These are phyloP conservation scores for Chamaecrista fasciculata DNA, from an alignment of 306 rosid species.

Conservation along the genomic window DNA sequence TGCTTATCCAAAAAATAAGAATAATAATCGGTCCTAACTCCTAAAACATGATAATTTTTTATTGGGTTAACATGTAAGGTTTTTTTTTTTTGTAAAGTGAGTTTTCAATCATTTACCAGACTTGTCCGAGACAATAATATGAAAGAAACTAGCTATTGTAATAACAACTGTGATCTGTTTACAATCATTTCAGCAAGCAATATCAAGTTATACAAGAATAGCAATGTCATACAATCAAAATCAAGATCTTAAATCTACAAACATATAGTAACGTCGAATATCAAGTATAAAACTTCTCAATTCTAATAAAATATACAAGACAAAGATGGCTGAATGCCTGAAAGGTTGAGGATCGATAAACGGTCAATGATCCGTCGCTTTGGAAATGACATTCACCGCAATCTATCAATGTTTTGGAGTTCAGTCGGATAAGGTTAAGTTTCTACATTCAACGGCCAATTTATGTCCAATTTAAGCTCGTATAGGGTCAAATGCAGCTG, in stretches of 20 bases:
- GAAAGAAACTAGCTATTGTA: background rate
- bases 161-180: too few species aligned
- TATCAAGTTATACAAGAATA: too few species aligned
- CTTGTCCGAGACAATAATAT: background rate
- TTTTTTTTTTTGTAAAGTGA: too few species aligned
- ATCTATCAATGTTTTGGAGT: background rate
- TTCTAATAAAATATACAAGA: background rate
- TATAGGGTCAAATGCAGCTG: background rate
- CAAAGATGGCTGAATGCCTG: background rate
- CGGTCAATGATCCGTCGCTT: background rate
- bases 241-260: background rate
- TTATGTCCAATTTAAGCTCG: background rate
- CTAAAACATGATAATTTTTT: too few species aligned
- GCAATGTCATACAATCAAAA: background rate
- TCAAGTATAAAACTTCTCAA: background rate
- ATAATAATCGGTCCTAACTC: too few species aligned
- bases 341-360: background rate
- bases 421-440: background rate
- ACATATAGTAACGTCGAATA: background rate
- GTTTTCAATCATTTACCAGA: conserved; percentile 6
- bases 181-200: background rate
- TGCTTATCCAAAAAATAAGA: too few species aligned
- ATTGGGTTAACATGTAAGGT: too few species aligned
- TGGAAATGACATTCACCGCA: background rate
- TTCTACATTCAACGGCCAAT: background rate